Evolutionary conservation across 78 protist species (phyloP).

Genomic region (Chrysochromulina parva): DNA sequence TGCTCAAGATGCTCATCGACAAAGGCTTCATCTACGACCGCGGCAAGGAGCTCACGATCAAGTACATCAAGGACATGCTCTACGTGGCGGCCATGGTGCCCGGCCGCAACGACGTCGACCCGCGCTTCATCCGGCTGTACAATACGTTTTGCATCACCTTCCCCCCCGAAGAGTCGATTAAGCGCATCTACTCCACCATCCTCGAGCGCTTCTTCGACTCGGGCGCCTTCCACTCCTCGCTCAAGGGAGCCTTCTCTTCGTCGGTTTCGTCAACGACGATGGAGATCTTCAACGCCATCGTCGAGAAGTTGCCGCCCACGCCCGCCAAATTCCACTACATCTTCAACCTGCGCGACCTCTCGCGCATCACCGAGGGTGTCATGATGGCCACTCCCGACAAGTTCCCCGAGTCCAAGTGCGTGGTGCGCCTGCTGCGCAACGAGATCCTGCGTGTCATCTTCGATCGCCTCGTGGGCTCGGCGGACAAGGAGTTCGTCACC

Average conservation of each 20-base stretch:
- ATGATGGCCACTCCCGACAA: conserved; percentile 20
- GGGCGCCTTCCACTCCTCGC: conserved; percentile 45
- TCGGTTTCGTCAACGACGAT: conserved; percentile 38
- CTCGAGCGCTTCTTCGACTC: background rate
- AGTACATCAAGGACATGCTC: conserved; percentile 58
- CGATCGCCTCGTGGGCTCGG: conserved; percentile 66
- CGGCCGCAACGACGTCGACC: conserved; percentile 58
- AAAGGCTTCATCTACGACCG: conserved; percentile 73
- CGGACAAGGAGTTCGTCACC: conserved; percentile 39
- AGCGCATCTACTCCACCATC: conserved; percentile 15
- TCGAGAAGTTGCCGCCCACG: conserved; percentile 61
- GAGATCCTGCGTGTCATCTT: conserved; percentile 63
- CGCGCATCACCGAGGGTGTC: conserved; percentile 74
- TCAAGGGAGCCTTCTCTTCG: background rate
- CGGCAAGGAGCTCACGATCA: conserved; percentile 51
- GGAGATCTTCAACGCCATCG: conserved; percentile 59
- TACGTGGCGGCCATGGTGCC: conserved; percentile 81
- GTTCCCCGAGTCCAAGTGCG: background rate
- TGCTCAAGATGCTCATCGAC: conserved; percentile 77
- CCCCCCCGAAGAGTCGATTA: conserved; percentile 6
- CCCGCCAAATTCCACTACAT: conserved; percentile 89
- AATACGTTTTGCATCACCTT: conserved; percentile 43
- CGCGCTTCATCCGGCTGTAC: conserved; percentile 80
- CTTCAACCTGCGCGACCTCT: conserved; percentile 85
- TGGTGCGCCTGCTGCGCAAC: conserved; percentile 66